Percentiles rank a stretch among this genome's conserved stretches.
phyloP scores from a whole-genome alignment of 805 yeast species.

The Metschnikowia lochheadii region DNA sequence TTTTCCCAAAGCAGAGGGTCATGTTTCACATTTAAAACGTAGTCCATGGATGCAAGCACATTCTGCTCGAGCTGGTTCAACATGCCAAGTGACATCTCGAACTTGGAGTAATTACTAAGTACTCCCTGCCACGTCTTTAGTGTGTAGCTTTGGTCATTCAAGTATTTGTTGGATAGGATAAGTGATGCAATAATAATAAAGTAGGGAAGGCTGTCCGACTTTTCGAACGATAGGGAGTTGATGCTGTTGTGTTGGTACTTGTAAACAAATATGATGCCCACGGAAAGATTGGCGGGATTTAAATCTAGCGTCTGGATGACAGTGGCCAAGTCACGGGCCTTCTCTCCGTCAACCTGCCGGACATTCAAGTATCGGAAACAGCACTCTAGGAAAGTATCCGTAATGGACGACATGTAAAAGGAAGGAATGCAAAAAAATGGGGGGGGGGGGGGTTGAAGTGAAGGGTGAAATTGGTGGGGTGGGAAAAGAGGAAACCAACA shows the following conservation, averaged over 20 bases:
- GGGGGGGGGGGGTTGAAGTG: background rate
- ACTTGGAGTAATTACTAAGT: constrained; percentile 9
- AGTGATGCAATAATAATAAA: constrained; percentile 17
- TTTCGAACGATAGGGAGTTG: constrained; percentile 9
- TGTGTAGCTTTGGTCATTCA: constrained; percentile 49
- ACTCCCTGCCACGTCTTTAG: constrained; percentile 46
- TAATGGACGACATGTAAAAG: constrained; percentile 8
- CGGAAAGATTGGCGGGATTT: constrained; percentile 14
- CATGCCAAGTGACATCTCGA: constrained; percentile 12
- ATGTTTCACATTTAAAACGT: constrained; percentile 9
- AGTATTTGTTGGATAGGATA: constrained; percentile 33
- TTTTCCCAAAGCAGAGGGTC: constrained; percentile 11
- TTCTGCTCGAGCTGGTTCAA: constrained; percentile 19
- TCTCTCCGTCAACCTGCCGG: constrained; percentile 1
- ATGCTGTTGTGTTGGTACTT: constrained; percentile 13
- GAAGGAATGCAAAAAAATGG: background rate
- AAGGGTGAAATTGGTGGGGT: background rate
- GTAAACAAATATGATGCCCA: constrained; percentile 14
- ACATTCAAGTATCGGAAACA: constrained; percentile 9
- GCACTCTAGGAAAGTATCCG: constrained; percentile 13
- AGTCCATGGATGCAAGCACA: constrained; percentile 15
- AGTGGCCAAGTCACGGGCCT: constrained; percentile 9
- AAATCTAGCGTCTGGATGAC: constrained; percentile 17
- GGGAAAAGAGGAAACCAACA: constrained; percentile 5
- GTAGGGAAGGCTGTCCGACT: constrained; percentile 12